Evolutionary conservation across 2,329 filamentous ascomycete species (phyloP), one percentile per base, ranked within the genome.

Genomic region (Coniochaeta sp.): DNA sequence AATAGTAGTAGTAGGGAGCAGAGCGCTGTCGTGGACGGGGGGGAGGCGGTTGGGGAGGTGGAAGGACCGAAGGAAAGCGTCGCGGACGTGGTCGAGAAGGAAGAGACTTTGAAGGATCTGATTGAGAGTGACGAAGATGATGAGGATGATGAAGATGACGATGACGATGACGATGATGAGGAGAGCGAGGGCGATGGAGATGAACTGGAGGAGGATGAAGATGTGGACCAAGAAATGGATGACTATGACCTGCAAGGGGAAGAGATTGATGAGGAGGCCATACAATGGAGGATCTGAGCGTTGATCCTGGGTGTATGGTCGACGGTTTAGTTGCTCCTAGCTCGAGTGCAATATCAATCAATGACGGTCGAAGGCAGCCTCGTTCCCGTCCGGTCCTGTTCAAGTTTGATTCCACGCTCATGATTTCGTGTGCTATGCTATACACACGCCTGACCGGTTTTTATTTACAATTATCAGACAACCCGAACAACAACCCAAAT

Each of bases 61-160:
- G 18, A 46, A 3, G 4, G 46, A 32, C 49, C 47, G 5, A 42
- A 50, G 27, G 53, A 53, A 3, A 48, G 52, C 53, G 16, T 62
- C 55, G 47, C 54, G 63, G 40, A 58, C 51, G 51, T 22, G 3
- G 27, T 32, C n/a, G 28, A 57, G 4, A 55, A 48, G 8, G 55
- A 50, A 6, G 51, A 58, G 6, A 42, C 24, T 8, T 38, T 52
- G 18, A 53, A 57, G 42, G 60, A 58, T 13, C 45, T 56, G 9
- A 56, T 56, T 26, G 58, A 57, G 49, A 55, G 54, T 28, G 62
- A 61, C 30, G 56, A 58, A 40, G 62, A 60, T 28, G 60, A 55
- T 22, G 54, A 51, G 28, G 26, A 27, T 13, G 55, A 51, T 28
- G 49, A 54, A 16, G 27, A 38, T 16, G 51, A 50, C 31, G 20